Evolutionary conservation across 2,329 filamentous ascomycete genomes (phyloP).

Genomic region (Colletotrichum musicola): DNA sequence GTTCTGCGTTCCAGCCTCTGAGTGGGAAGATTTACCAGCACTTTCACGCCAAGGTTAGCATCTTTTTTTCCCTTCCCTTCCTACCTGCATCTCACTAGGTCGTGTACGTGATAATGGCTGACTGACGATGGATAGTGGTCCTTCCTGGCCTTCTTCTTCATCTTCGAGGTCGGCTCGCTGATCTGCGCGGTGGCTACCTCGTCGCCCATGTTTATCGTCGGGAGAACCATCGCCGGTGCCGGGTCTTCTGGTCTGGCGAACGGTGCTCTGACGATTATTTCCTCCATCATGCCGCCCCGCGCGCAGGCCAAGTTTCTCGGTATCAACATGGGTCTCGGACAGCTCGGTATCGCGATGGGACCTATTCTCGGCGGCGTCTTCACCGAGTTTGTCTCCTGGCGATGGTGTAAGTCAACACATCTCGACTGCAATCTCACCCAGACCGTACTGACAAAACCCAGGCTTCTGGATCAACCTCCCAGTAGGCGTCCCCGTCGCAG

Average conservation of each 20-base stretch:
- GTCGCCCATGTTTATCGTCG: constrained; percentile 66
- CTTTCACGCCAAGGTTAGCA: constrained; percentile 52
- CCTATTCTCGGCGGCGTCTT: constrained; percentile 47
- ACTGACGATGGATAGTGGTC: constrained; percentile 46
- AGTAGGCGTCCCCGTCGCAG: constrained; percentile 40
- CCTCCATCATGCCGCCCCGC: constrained; percentile 52
- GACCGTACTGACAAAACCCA: background rate
- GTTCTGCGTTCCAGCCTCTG: constrained; percentile 57
- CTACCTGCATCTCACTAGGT: too few species aligned
- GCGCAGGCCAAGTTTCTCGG: constrained; percentile 51
- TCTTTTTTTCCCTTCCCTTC: constrained; percentile 1
- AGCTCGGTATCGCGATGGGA: constrained; percentile 40
- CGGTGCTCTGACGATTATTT: constrained; percentile 65
- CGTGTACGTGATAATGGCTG: background rate
- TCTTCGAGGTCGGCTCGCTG: constrained; percentile 69
- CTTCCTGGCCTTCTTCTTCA: constrained; percentile 55
- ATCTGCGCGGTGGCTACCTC: constrained; percentile 64
- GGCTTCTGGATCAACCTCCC: constrained; percentile 45
- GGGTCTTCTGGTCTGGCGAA: constrained; percentile 65
- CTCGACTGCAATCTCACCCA: too few species aligned
- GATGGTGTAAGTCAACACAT: too few species aligned
- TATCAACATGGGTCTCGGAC: constrained; percentile 42
- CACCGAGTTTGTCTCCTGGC: constrained; percentile 42
- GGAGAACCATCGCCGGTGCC: constrained; percentile 65
- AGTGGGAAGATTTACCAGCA: constrained; percentile 57